Evolutionary conservation across 257 asterid genomes (phyloP).

Genomic region (Thymus mandschuricus): DNA sequence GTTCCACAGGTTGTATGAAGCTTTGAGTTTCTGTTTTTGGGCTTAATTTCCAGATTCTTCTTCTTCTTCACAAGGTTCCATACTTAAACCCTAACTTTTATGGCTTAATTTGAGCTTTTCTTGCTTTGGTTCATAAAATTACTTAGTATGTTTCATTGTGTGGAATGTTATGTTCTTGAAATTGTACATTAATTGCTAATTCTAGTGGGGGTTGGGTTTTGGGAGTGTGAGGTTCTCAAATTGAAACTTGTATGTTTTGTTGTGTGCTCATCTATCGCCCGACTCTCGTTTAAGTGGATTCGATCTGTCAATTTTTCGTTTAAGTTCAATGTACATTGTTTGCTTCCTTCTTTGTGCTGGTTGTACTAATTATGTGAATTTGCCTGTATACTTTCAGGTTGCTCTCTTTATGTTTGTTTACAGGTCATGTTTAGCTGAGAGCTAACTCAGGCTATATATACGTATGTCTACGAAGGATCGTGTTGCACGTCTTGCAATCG

Average conservation of each 20-base stretch:
- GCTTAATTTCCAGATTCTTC: conserved; percentile 17
- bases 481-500: too few relatives aligned
- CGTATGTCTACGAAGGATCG: neutral
- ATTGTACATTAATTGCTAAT: neutral
- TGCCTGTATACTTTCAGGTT: neutral
- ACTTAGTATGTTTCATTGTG: neutral
- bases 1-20: conserved; percentile 40
- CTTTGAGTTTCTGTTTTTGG: conserved; percentile 41
- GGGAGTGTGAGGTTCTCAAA: conserved; percentile 1
- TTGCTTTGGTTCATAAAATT: neutral
- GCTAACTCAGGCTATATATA: neutral
- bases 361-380: neutral
- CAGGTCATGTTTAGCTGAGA: neutral
- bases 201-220: conserved; percentile 11
- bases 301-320: neutral
- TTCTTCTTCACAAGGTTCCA: conserved; percentile 27
- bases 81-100: neutral
- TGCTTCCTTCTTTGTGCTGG: neutral
- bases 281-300: neutral
- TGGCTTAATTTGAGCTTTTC: conserved; percentile 16
- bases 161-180: neutral
- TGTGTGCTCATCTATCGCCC: neutral
- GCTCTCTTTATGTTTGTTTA: neutral
- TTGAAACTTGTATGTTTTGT: neutral
- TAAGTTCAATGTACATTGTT: neutral